These are phyloP conservation scores for Colletotrichum sp. DNA, from an alignment of 2,329 filamentous ascomycete genomes.

Conservation along the genomic window DNA sequence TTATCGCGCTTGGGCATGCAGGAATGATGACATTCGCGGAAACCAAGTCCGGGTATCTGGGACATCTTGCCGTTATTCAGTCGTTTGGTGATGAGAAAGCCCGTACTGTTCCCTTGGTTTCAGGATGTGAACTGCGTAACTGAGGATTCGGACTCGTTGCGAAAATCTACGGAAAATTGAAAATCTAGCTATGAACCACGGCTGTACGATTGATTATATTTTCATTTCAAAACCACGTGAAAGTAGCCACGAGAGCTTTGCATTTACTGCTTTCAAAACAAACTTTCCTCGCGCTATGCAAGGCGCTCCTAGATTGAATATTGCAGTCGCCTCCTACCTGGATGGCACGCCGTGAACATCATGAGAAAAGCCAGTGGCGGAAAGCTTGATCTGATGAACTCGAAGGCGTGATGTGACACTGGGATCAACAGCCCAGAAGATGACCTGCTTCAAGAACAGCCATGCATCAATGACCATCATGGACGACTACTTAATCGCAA, in stretches of 20 bases:
- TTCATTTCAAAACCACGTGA: background rate
- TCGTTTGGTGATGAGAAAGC: background rate
- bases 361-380: background rate
- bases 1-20: background rate
- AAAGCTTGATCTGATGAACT: background rate
- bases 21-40: background rate
- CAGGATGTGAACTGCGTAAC: background rate
- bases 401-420: background rate
- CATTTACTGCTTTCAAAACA: background rate
- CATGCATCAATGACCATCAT: background rate
- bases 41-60: background rate
- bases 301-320: background rate
- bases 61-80: background rate
- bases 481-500: background rate
- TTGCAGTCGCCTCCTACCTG: background rate
- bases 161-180: background rate
- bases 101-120: background rate
- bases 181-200: background rate
- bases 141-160: background rate
- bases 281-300: background rate
- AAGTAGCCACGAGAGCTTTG: background rate
- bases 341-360: background rate
- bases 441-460: background rate
- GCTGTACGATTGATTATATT: background rate
- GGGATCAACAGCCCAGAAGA: background rate